These are phyloP conservation scores for Murraya paniculata DNA, from an alignment of 345 rosid species.

Conservation along the genomic window DNA sequence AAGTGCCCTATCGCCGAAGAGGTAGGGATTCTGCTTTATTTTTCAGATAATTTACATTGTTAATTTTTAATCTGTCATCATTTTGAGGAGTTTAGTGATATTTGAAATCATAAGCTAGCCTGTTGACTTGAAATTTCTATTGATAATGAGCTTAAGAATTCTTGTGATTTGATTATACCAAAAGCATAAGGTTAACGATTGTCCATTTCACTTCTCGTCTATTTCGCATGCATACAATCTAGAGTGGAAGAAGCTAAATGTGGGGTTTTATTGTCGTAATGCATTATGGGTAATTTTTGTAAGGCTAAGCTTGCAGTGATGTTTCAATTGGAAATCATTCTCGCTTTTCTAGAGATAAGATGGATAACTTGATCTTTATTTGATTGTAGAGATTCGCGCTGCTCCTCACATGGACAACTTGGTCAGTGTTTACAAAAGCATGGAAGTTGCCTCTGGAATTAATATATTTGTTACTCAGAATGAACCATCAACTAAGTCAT, in stretches of 20 bases:
- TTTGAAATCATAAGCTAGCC: not conserved
- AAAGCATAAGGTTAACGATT: not conserved
- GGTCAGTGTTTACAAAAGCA: slow-evolving; percentile 78
- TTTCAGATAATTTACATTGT: not conserved
- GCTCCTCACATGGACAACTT: slow-evolving; percentile 96
- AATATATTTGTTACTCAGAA: slow-evolving; percentile 58
- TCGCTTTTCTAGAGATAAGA: not conserved
- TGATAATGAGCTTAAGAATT: not conserved
- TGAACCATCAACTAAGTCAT: slow-evolving; percentile 27
- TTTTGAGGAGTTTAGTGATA: not conserved
- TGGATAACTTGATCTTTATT: not conserved
- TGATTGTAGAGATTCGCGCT: slow-evolving; percentile 66
- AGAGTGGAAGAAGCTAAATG: not conserved
- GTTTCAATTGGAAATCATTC: not conserved
- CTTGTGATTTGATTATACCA: not conserved
- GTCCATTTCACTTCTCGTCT: not conserved
- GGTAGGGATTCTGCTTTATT: slow-evolving; percentile 32
- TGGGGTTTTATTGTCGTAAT: not conserved
- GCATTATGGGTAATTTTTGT: too few species aligned
- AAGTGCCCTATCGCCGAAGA: slow-evolving; percentile 71
- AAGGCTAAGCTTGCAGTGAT: not conserved
- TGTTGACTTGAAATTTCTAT: not conserved
- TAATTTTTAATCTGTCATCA: not conserved
- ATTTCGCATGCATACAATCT: not conserved
- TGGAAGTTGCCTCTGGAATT: slow-evolving; percentile 83